Percentiles rank a stretch among this genome's conserved stretches.
phyloP scores from a whole-genome alignment of 345 rosid species.

The Gossypium turneri region DNA sequence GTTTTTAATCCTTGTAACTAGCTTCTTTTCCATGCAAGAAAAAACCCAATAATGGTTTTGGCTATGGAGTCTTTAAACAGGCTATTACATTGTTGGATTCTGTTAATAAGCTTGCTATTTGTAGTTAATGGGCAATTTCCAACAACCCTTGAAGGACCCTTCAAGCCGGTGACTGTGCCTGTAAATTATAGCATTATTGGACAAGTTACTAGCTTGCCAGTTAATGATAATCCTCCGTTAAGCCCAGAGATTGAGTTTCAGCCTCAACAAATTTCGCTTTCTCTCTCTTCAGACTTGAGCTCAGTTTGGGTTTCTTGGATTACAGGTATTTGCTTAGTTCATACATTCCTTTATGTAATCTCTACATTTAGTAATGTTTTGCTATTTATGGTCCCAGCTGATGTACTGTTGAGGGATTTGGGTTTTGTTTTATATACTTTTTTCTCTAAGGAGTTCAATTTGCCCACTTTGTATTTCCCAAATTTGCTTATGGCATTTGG shows the following conservation, averaged over 20 bases:
- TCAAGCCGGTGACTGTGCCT: constrained; percentile 52
- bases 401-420: background rate
- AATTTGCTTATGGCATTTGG: background rate
- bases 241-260: constrained; percentile 28
- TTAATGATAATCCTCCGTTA: constrained; percentile 34
- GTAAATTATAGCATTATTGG: constrained; percentile 38
- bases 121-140: constrained; percentile 27
- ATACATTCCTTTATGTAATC: no score
- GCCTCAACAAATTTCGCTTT: constrained; percentile 60
- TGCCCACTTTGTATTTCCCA: background rate
- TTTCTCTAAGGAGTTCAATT: background rate
- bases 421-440: background rate
- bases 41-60: constrained; percentile 7
- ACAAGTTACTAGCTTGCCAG: constrained; percentile 47
- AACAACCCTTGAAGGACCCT: constrained; percentile 66
- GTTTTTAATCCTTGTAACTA: background rate
- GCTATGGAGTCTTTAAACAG: background rate
- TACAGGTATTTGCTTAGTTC: constrained; percentile 37
- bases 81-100: background rate
- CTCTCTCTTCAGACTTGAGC: constrained; percentile 41
- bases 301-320: constrained; percentile 72
- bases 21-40: background rate
- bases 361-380: background rate
- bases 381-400: background rate
- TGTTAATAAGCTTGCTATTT: constrained; percentile 13